Conservation (phyloP, 2,329 filamentous ascomycete species). For the Fusarium duplospermum region DNA sequence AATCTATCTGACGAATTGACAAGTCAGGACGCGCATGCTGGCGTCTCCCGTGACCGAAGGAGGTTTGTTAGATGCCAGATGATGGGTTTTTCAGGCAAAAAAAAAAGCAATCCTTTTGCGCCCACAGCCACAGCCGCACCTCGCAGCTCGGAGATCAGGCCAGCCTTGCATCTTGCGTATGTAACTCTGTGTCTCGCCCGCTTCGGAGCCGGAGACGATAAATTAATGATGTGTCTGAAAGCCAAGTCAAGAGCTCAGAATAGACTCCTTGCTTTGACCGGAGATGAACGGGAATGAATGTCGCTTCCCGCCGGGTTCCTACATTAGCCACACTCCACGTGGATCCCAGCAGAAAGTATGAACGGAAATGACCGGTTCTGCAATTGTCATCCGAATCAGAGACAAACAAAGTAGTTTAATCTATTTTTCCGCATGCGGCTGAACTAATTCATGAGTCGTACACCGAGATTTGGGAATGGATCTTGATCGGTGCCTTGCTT, state of each 20-base stretch:
- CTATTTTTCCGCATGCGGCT: not conserved
- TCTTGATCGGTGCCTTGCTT: not conserved
- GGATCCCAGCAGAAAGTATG: not conserved
- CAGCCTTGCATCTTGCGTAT: not conserved
- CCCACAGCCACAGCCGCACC: not conserved
- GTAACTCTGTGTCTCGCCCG: constrained; percentile 10
- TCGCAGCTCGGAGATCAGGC: not conserved
- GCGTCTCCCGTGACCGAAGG: not conserved
- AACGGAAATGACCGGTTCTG: constrained; percentile 16
- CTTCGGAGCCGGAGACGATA: constrained; percentile 19
- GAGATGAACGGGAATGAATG: constrained; percentile 23
- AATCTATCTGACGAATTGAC: not conserved
- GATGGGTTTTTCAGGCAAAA: not conserved
- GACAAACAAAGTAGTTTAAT: not conserved
- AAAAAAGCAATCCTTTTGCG: not conserved
- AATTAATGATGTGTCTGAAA: not conserved
- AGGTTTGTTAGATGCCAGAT: not conserved
- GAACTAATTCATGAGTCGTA: not conserved
- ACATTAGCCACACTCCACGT: constrained; percentile 18
- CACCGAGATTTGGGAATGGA: not conserved
- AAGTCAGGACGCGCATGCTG: not conserved
- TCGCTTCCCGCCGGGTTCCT: constrained; percentile 17
- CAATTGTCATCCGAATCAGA: constrained; percentile 7
- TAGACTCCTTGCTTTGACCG: not conserved
- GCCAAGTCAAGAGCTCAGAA: not conserved